Evolutionary conservation across 2,329 filamentous ascomycete genomes (phyloP).

Genomic region (Paraphaeosphaeria minitans): DNA sequence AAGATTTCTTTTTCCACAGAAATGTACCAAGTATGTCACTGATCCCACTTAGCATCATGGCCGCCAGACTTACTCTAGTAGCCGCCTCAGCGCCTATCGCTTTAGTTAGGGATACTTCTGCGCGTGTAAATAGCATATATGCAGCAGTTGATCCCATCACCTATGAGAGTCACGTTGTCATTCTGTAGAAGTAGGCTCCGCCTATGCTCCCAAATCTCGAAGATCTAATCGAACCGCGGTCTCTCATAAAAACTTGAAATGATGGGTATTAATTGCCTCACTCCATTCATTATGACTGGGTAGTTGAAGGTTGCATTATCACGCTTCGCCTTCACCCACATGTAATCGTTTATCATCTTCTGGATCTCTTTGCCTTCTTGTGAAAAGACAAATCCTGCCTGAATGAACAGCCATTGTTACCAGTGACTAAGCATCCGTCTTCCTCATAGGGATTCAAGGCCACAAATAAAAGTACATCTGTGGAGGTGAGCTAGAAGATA

Average conservation of each 20-base stretch:
- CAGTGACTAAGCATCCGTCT: conserved; percentile 5
- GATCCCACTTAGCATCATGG: not conserved
- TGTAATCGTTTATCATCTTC: conserved; percentile 13
- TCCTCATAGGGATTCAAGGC: conserved; percentile 11
- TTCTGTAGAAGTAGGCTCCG: not conserved
- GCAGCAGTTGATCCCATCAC: not conserved
- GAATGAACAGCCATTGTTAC: conserved; percentile 6
- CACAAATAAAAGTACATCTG: no score
- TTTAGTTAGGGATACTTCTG: not conserved
- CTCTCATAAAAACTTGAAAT: not conserved
- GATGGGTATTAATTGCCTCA: not conserved
- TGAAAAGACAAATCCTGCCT: not conserved
- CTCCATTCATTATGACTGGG: not conserved
- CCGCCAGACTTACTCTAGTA: not conserved
- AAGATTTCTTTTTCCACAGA: not conserved
- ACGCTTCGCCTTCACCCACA: conserved; percentile 9
- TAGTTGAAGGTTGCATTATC: conserved; percentile 11
- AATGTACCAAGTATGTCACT: not conserved
- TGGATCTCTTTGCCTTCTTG: conserved; percentile 3
- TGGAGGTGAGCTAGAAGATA: no score
- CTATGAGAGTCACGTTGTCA: not conserved
- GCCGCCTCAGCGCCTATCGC: not conserved
- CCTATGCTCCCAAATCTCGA: not conserved
- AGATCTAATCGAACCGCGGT: not conserved
- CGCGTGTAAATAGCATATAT: not conserved